Base-by-base conservation (phyloP, 192 early-diverging fungal species). In the Gigaspora rosea region DNA sequence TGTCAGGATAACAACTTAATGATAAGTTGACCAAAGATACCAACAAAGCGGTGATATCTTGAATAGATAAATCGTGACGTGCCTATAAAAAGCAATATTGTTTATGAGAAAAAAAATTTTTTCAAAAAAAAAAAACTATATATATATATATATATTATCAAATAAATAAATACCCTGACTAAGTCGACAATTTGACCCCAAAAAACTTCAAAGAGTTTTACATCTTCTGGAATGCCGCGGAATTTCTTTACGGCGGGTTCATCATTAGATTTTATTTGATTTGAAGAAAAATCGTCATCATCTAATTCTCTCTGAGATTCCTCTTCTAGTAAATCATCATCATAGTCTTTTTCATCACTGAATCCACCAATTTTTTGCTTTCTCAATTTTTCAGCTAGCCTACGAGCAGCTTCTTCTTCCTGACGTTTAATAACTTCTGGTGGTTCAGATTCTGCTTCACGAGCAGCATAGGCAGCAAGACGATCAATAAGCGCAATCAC, bases 401-500 rank as follows among this genome's bases (percentile, higher is more conserved):
- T 58, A 32, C n/a, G 56, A 27, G 85, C 83, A 52, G 82, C 80
- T 50, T 85, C 76, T 66, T 86, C 87, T 72, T 90, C 71, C 20
- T 72, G 70, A 6, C 70, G 51, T 49, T 72, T 70, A 49, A 79
- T 41, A 15, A 66, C 78, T 62, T 79, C 80, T 48, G 79, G 74
- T 10, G 75, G 52, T 76, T 83, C 82, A 15, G 76, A 67, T 36
- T 88, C 92, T n/a, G 88, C 91, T 58, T 91, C 87, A 65, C 96
- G 88, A 7, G 91, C 90, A 36, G 96, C 98, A 85, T 95, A 98
- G 3, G 90, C 91, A 12, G 97, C 91, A 51, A 99, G 90, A 13
- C 98, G 91, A 79, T 99, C 96, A 69, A 99, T 92, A 35, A 99
- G 84, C 13, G 93, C 91, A 78, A 99, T 96, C 35, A 99, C 95